A percentile compares a stretch with the other conserved stretches of the same genome.
Conservation (phyloP, 371 early-diverging fungal genomes). For the Umbelopsis sp. region DNA sequence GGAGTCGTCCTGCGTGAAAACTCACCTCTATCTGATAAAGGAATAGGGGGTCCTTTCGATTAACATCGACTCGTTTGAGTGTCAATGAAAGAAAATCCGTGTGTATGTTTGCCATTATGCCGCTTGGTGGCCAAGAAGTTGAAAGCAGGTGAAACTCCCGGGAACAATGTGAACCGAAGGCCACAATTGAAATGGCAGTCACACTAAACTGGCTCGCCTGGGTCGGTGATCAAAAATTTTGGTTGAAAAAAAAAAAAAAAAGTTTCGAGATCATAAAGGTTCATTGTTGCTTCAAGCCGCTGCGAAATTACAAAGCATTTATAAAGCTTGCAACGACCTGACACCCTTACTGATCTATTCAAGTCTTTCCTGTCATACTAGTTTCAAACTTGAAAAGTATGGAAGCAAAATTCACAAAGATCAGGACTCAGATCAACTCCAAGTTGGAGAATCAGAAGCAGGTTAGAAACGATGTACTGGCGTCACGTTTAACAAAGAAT, state of each 20-base stretch:
- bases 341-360: neutral
- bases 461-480: constrained; percentile 30
- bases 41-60: neutral
- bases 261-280: constrained; percentile 7
- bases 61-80: neutral
- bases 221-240: constrained; percentile 13
- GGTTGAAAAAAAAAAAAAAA: constrained; percentile 10
- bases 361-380: constrained; percentile 12
- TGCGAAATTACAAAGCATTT: neutral
- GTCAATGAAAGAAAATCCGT: neutral
- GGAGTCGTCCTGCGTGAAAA: neutral
- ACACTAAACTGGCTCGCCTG: neutral
- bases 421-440: constrained; percentile 71
- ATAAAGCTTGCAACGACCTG: neutral
- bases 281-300: neutral
- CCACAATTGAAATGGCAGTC: neutral
- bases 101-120: neutral
- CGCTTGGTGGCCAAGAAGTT: neutral
- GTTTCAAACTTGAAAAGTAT: constrained; percentile 26
- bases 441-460: constrained; percentile 85
- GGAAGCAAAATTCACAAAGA: constrained; percentile 56
- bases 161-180: neutral
- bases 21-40: constrained; percentile 4
- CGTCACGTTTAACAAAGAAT: neutral
- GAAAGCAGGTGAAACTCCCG: constrained; percentile 15